phyloP scores from a whole-genome alignment of 371 early-diverging fungal genomes.

The Mortierella sp. region DNA sequence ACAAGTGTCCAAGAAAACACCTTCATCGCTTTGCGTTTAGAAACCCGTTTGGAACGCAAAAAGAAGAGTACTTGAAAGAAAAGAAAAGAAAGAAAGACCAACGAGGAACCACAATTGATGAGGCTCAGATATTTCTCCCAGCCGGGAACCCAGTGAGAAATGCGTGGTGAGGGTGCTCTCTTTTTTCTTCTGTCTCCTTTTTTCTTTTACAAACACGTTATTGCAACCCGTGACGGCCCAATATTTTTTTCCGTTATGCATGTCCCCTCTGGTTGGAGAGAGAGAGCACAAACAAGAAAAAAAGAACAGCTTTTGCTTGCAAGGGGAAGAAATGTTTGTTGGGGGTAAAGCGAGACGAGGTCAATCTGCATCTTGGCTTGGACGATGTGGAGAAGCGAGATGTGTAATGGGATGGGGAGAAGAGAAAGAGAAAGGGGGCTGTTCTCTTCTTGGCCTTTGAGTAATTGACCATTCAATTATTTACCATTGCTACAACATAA shows the following conservation, averaged over 20 bases:
- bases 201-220: constrained; percentile 37
- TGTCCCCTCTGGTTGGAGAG: neutral
- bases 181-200: neutral
- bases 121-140: neutral
- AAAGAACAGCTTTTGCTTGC: too few relatives aligned
- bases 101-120: neutral
- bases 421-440: neutral
- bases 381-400: constrained; percentile 1
- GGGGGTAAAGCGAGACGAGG: neutral
- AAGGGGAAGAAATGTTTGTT: constrained; percentile 3
- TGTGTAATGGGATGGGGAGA: neutral
- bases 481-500: neutral
- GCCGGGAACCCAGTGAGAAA: neutral
- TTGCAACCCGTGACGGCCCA: constrained; percentile 17
- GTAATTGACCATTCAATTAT: neutral
- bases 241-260: constrained; percentile 14
- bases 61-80: neutral
- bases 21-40: neutral
- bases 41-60: neutral
- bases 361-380: constrained; percentile 2
- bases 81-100: neutral
- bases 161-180: constrained; percentile 12
- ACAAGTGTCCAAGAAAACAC: too few relatives aligned
- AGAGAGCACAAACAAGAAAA: neutral
- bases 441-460: neutral